A percentile compares a stretch with the other conserved stretches of the same genome.
These are phyloP conservation scores for Zygosaccharomyces rouxii DNA, from an alignment of 805 yeast genomes.

Conservation along the genomic window DNA sequence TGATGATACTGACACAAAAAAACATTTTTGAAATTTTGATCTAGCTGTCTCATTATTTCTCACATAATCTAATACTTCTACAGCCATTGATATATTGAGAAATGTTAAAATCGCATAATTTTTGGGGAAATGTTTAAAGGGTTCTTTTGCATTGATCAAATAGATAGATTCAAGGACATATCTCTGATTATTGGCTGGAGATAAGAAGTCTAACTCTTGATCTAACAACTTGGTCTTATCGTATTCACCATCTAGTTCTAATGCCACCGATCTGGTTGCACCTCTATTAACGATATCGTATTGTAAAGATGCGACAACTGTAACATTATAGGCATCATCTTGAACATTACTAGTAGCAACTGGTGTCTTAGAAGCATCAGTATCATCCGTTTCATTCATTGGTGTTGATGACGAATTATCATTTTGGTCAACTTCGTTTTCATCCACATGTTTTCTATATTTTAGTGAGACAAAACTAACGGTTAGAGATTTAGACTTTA, in stretches of 20 bases:
- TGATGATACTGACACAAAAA: constrained; percentile 16
- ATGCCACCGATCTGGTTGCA: constrained; percentile 29
- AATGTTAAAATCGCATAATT: constrained; percentile 27
- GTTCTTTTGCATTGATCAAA: constrained; percentile 20
- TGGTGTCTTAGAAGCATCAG: constrained; percentile 26
- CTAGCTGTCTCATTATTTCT: constrained; percentile 8
- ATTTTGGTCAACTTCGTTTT: constrained; percentile 4
- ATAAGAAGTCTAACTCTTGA: constrained; percentile 15
- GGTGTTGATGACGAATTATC: constrained; percentile 15
- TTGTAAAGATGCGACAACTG: constrained; percentile 14
- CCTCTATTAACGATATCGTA: constrained; percentile 23
- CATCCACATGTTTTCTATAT: constrained; percentile 30
- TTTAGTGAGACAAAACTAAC: constrained; percentile 36
- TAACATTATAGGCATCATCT: constrained; percentile 12
- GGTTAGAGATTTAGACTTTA: constrained; percentile 39
- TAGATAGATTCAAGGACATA: constrained; percentile 28
- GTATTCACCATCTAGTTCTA: constrained; percentile 18
- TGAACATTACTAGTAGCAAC: constrained; percentile 32
- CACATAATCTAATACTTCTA: constrained; percentile 24
- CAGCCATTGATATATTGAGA: constrained; percentile 28
- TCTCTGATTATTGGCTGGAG: constrained; percentile 18
- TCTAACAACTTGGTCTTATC: constrained; percentile 13
- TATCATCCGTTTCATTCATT: no score
- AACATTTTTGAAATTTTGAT: constrained; percentile 12
- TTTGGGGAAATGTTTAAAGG: constrained; percentile 17